Evolutionary conservation across 768 basidiomycete species (phyloP), one percentile per base, ranked within the genome.

Genomic region (Mycena polygramma): DNA sequence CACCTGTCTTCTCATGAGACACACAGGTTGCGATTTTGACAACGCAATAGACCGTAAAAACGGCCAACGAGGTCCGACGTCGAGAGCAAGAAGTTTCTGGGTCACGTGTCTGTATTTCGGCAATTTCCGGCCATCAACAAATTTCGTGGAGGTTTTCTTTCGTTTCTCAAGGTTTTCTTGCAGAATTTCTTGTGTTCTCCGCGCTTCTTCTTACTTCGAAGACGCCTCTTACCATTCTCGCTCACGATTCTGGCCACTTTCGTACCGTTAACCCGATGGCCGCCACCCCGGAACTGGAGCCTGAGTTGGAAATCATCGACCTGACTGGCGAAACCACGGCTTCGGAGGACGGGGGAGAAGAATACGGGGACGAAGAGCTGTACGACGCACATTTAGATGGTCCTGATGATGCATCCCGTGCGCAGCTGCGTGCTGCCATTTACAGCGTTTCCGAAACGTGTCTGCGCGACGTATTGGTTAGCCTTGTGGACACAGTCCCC

Each of bases 391-490:
- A 63, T 24, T 75, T 74, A 26, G 77, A 78, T 53, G 73, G 63
- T 22, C 81, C 79, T 54, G 82, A 82, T 75, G 80, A 77, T 53
- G 77, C 79, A 22, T 83, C 86, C 7, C 83, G 85, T 45, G 77
- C 78, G 9, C 83, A 83, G 67, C 77, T 89, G 55, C 82, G 80
- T 49, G 78, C 76, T 17, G 85, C 85, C 4, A 83, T 89, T 70
- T 77, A 79, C 58, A 78, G 81, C 19, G 77, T 85, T 54, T 81
- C 85, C 30, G 85, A 86, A 74, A 76, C 78, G 58, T 84, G 82
- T 64, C 79, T 89, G 46, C 84, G 86, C 51, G 78, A 81, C 46
- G 73, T 87, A 24, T 60, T 88, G 60, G 78, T 73, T 19, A 67
- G 75, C 36, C 77, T 88, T 22, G 80, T 84, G 26, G 80, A 83